A percentile compares a stretch with the other conserved stretches of the same genome.
These are phyloP conservation scores for Pistacia vera DNA, from an alignment of 345 rosid genomes.

Conservation along the genomic window DNA sequence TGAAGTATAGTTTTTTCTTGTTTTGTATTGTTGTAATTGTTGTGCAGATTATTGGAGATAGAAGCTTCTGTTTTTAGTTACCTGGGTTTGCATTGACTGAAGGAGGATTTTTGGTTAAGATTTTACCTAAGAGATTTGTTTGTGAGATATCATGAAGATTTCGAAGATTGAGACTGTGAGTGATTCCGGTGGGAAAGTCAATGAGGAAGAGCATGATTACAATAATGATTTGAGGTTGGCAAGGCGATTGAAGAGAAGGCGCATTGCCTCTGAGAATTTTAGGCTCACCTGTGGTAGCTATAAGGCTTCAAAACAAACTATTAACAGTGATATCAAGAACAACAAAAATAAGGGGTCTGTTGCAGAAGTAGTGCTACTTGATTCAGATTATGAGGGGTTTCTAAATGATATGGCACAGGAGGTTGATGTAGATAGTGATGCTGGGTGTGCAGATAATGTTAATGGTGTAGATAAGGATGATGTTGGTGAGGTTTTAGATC, in stretches of 20 bases:
- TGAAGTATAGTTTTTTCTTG: neutral
- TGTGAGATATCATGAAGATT: neutral
- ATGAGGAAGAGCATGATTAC: neutral
- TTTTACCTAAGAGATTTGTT: neutral
- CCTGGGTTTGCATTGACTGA: neutral
- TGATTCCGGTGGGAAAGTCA: neutral
- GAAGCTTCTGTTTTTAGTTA: too few relatives aligned
- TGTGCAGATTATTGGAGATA: neutral
- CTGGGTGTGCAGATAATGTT: slow-evolving; percentile 11
- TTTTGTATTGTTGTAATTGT: neutral
- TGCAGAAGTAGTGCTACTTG: slow-evolving; percentile 7
- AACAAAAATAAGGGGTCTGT: neutral
- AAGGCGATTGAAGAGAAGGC: slow-evolving; percentile 37
- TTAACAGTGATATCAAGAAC: neutral
- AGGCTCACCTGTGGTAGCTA: neutral
- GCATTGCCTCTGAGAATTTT: slow-evolving; percentile 10
- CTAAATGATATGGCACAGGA: neutral
- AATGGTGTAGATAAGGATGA: slow-evolving; percentile 5
- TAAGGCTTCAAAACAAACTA: neutral
- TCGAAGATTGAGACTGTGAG: neutral
- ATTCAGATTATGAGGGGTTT: slow-evolving; percentile 19
- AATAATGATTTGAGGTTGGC: slow-evolving; percentile 25
- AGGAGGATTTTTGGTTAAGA: neutral
- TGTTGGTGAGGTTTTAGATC: slow-evolving; percentile 27
- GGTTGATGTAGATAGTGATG: slow-evolving; percentile 3